Base-by-base conservation (phyloP, 2,329 filamentous ascomycete genomes). In the Ophiocordyceps camponoti-saundersi region DNA sequence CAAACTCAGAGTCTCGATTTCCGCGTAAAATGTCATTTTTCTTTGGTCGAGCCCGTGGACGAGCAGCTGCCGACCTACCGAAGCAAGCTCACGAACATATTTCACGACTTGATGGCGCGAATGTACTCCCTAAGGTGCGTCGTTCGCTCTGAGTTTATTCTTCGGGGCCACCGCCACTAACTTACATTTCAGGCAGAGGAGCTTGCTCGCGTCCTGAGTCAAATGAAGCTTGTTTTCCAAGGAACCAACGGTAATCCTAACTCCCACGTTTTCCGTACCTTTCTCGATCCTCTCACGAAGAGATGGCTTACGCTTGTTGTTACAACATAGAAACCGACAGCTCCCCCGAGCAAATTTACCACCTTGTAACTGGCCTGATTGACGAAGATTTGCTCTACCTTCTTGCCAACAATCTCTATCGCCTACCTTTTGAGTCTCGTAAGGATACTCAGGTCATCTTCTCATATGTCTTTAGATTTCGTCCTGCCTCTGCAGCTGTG, bases 361-460 rank as follows among this genome's bases (percentile, higher is more conserved):
- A 89, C 58, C 78, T 96, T 44, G 82, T 96, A 46, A 82, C 80
- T 48, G 79, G 84, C 53, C 79, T 94, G 51, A 83, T 95, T 56
- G 80, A 89, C 60, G 88, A 95, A 66, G 88, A 95, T 61, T 73
- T 98, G 8, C 79, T 98, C 42, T 85, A 85, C 56, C 72, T 85
- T 46, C 80, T 98, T 48, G 87, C 90, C 20, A 74, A 81, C 50
- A 83, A 83, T 59, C 82, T 98, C 43, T 80, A 86, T 64, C 78
- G 82, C 46, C 75, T 98, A 5, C 88, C 90, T 0, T 98, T 98
- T 69, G 92, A 98, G 68, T 86, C 89, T 36, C 82, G 90, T 58
- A 96, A 95, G 69, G 90, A 95, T 60, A 85, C 86, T 13, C 90
- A 95, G 62, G 85, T 92, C 52, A 92, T 95, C 61, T 92, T 96